Base-by-base conservation (phyloP, 441 rosid species). In the Euphorbia schlechtendalii region DNA sequence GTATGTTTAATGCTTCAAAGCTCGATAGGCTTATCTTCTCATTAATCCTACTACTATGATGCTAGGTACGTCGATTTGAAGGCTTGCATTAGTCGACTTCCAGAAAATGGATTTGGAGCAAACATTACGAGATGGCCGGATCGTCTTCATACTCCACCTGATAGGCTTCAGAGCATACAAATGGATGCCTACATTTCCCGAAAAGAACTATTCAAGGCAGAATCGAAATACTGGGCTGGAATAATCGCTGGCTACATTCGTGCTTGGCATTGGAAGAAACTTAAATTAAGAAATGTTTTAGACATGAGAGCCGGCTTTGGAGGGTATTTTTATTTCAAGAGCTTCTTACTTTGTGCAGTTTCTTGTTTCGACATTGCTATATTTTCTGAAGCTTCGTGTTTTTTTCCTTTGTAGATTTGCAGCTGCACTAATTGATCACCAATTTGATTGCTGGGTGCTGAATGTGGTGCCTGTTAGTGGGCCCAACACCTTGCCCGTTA, bases 261-360 rank as follows among this genome's bases (percentile, higher is more conserved):
- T 21, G 86, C 73, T 72, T 81, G 88, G 63, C 88, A 78, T 48
- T 89, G 97, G 99, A 88, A 85, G 82, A 77, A 86, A 76, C 69
- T 78, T 65, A 90, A 78, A 70, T 69, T 92, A 18, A 84, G 98
- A 92, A 95, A 95, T 73, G 93, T 95, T 12, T 30, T 95, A 86
- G 99, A 95, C 81, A 92, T 95, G 98, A 95, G 74, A 80, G 97
- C 98, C 67, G 83, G 92, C 81, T 95, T 78, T 82, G 99, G 97
- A 81, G 98, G 99, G 98, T 92, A 84, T 30, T 3, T 2, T 0
- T 69, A 36, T 30, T 12, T 43, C 3, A 43, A 43, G 49, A 18
- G 14, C 72, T 59, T 36, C 67, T 71, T 56, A 56, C 56, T 69
- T 20, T 36, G 7, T 60, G 41, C 54, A 28, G 34, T 65, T 27